phyloP scores from a whole-genome alignment of 345 rosid genomes.

The Brassica juncea region DNA sequence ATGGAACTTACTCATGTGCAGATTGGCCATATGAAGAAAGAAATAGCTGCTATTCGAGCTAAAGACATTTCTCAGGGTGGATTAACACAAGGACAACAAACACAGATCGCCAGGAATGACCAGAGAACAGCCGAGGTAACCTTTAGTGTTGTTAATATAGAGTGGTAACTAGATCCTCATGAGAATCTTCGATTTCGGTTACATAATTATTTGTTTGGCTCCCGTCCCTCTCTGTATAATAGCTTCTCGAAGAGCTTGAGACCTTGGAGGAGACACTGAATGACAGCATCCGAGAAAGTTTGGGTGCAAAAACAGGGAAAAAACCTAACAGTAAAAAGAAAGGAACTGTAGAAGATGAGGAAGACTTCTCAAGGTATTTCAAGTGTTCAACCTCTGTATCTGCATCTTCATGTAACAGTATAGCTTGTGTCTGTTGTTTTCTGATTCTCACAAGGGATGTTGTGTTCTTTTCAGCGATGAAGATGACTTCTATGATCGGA shows the following conservation, averaged over 20 bases:
- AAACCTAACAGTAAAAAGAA: constrained; percentile 52
- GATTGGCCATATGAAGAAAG: constrained; percentile 98
- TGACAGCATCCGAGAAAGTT: constrained; percentile 90
- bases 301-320: constrained; percentile 76
- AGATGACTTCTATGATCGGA: constrained; percentile 96
- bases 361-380: constrained; percentile 64
- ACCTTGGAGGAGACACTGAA: constrained; percentile 93
- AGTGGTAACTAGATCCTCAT: not conserved
- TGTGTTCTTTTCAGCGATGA: constrained; percentile 61
- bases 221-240: constrained; percentile 19
- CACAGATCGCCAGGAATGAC: constrained; percentile 97
- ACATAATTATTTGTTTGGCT: not conserved
- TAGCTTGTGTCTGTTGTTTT: constrained; percentile 6
- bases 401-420: constrained; percentile 9
- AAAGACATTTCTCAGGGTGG: constrained; percentile 98
- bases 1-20: constrained; percentile 30
- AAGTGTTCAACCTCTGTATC: constrained; percentile 8
- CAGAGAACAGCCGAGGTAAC: constrained; percentile 82
- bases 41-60: constrained; percentile 88
- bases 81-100: constrained; percentile 96
- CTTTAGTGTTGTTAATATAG: not conserved
- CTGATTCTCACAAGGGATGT: constrained; percentile 4
- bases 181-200: not conserved
- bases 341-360: constrained; percentile 65
- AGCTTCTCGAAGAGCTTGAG: constrained; percentile 95